phyloP scores from a whole-genome alignment of 495 filamentous ascomycete genomes.

The Aspergillus kassunensis region DNA sequence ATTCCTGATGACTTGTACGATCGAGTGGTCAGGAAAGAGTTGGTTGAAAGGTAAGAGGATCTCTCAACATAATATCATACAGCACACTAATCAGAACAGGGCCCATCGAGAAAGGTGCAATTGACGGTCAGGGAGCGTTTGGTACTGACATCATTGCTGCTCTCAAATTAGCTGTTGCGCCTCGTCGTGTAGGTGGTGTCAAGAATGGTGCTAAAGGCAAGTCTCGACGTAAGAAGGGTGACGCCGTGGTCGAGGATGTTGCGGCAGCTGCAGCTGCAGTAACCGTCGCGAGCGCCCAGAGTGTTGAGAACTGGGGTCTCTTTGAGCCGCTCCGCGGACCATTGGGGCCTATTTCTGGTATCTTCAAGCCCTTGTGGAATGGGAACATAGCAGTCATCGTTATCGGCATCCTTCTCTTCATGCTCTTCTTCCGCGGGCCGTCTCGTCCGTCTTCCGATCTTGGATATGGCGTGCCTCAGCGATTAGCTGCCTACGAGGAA shows the following conservation, averaged over 20 bases:
- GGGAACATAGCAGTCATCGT: conserved; percentile 56
- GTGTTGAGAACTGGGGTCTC: conserved; percentile 64
- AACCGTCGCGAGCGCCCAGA: conserved; percentile 36
- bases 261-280: conserved; percentile 41
- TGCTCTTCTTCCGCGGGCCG: conserved; percentile 55
- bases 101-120: conserved; percentile 92
- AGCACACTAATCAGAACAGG: conserved; percentile 44
- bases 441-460: conserved; percentile 39
- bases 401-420: conserved; percentile 53
- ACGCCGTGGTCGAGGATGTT: conserved; percentile 26
- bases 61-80: neutral
- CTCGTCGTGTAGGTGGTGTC: conserved; percentile 45
- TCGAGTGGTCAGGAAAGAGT: conserved; percentile 97
- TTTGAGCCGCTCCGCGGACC: conserved; percentile 71
- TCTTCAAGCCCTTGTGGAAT: conserved; percentile 65
- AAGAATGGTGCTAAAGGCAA: conserved; percentile 43
- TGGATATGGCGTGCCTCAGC: conserved; percentile 50
- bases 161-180: conserved; percentile 67
- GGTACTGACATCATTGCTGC: conserved; percentile 69
- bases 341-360: conserved; percentile 66
- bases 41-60: conserved; percentile 83
- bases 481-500: conserved; percentile 83
- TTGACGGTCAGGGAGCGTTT: conserved; percentile 81
- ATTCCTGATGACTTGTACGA: conserved; percentile 76
- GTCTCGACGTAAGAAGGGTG: conserved; percentile 54